Percentiles rank a stretch among this genome's conserved stretches.
Conservation (phyloP, 352 stramenopile genomes). For the Globisporangium recalcitrans region DNA sequence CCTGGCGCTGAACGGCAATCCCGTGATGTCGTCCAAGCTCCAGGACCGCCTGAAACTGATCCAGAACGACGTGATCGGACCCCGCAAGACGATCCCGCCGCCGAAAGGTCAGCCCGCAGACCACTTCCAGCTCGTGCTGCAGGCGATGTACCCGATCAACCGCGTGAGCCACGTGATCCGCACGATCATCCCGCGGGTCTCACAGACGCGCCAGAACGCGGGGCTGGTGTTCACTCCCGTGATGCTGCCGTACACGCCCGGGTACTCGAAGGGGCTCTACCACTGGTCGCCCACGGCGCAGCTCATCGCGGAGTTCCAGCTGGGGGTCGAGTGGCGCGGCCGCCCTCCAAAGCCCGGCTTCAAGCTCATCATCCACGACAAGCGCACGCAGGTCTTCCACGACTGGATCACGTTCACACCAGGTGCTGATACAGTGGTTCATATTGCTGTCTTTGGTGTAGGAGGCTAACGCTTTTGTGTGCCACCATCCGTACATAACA, state of each 20-base stretch:
- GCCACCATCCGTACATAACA: conserved; percentile 1
- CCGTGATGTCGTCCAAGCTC: conserved; percentile 81
- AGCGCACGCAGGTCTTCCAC: conserved; percentile 78
- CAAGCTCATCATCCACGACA: conserved; percentile 83
- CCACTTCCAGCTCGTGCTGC: conserved; percentile 77
- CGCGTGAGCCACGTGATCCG: conserved; percentile 73
- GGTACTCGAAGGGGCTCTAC: conserved; percentile 71
- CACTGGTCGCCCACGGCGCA: conserved; percentile 57
- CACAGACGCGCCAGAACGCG: conserved; percentile 72
- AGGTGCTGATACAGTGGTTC: conserved; percentile 42
- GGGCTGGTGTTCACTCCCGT: conserved; percentile 77
- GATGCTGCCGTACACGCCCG: conserved; percentile 71
- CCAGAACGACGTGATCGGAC: conserved; percentile 85
- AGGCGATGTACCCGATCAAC: conserved; percentile 81
- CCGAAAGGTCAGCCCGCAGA: conserved; percentile 75
- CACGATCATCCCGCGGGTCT: conserved; percentile 63
- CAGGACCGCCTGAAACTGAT: conserved; percentile 85
- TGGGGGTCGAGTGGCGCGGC: conserved; percentile 77
- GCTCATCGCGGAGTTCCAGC: conserved; percentile 68
- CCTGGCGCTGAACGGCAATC: conserved; percentile 74
- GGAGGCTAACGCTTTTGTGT: neutral
- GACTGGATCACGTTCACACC: conserved; percentile 85
- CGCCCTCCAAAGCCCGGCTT: conserved; percentile 73
- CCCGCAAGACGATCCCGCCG: conserved; percentile 64
- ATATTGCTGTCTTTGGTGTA: too few relatives aligned